These are phyloP conservation scores for Shiraia bambusicola DNA, from an alignment of 2,329 filamentous ascomycete species.

Conservation along the genomic window DNA sequence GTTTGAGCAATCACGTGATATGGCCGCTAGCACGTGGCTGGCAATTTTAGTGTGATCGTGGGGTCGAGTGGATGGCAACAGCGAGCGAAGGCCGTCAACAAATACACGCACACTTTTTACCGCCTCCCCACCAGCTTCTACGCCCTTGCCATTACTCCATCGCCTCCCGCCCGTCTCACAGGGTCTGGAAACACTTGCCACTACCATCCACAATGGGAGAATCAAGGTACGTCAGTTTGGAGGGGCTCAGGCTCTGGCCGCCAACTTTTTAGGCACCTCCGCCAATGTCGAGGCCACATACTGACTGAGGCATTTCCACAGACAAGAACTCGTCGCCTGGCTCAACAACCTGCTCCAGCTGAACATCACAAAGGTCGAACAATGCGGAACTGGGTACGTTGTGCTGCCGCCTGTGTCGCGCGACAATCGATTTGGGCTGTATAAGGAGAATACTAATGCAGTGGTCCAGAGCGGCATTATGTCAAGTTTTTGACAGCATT, in stretches of 20 bases:
- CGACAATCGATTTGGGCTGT: background rate
- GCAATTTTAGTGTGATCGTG: constrained; percentile 6
- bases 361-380: constrained; percentile 97
- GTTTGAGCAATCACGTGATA: no score
- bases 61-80: constrained; percentile 20
- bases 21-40: no score
- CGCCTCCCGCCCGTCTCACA: constrained; percentile 5
- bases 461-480: constrained; percentile 75
- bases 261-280: constrained; percentile 18
- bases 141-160: constrained; percentile 9
- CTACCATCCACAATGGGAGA: constrained; percentile 57
- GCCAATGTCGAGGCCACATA: constrained; percentile 20
- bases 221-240: constrained; percentile 55
- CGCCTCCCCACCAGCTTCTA: constrained; percentile 6
- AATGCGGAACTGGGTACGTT: constrained; percentile 93
- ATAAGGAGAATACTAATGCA: constrained; percentile 20
- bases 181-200: constrained; percentile 3
- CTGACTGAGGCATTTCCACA: constrained; percentile 46
- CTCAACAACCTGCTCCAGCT: constrained; percentile 96
- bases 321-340: constrained; percentile 96
- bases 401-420: background rate
- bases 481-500: constrained; percentile 98
- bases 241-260: constrained; percentile 15
- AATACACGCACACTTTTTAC: constrained; percentile 22
- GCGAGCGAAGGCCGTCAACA: constrained; percentile 24